Evolutionary conservation across 176 grass and related monocot genomes (phyloP), one percentile per base, ranked within the genome.

Genomic region (Avena atlantica): DNA sequence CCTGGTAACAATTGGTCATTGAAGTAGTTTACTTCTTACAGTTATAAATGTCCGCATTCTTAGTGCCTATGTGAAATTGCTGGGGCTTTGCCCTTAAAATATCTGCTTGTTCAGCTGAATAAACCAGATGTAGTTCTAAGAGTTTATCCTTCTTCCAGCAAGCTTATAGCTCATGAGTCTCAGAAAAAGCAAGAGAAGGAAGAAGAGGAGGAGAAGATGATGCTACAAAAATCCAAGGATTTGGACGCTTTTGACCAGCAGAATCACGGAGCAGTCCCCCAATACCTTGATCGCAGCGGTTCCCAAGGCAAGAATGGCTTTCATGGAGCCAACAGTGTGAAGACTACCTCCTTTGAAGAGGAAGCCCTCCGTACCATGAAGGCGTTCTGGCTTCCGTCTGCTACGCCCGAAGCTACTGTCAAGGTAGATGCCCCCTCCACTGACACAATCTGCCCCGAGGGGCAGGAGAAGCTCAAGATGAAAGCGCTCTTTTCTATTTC

Each of bases 301-400:
- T 83, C 82, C 69, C 80, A 87, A 6, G 87, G 93, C 89, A 92
- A 87, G 87, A 96, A 93, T 80, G 91, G 89, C 50, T 99, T 99
- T 74, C 97, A 99, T 29, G 97, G 97, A 57, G 97, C 97, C 19
- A 99, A 99, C 73, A 99, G 97, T 49, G 97, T 99, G 75, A 99
- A 92, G 81, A 89, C 92, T 68, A 99, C 97, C 59, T 97, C 97
- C n/a, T 99, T 92, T 2, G 94, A 99, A 87, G 97, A 96, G 78
- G 97, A 99, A 86, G 97, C 97, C 73, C 89, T 99, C 11, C 97
- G 97, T 73, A 93, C 85, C 77, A 99, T 99, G 97, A 99, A 99
- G 81, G 97, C 97, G 15, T 99, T 99, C 64, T 99, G 97, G 97
- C 97, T 99, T 84, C 97, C 97, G 0, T 99, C 97, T 21, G 97